These are phyloP conservation scores for Bocquillonia castaneifolia DNA, from an alignment of 441 rosid genomes.

Conservation along the genomic window DNA sequence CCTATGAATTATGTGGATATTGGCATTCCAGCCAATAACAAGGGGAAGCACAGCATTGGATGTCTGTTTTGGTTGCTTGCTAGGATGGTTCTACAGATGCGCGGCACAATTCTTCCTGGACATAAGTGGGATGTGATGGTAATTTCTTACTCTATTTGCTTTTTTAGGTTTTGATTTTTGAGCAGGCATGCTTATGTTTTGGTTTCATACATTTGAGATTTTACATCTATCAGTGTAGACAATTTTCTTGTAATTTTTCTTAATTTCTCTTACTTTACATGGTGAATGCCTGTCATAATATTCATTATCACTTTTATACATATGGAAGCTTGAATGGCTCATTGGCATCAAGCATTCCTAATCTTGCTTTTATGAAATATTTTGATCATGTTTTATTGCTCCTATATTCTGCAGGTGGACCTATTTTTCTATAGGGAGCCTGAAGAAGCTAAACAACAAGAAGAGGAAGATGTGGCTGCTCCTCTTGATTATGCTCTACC, in stretches of 20 bases:
- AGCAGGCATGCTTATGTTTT: background rate
- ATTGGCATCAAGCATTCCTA: background rate
- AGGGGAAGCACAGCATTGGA: conserved; percentile 95
- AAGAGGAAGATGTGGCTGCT: conserved; percentile 38
- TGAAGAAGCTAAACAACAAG: conserved; percentile 67
- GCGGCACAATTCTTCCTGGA: conserved; percentile 70
- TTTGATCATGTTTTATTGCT: background rate
- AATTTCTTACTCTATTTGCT: background rate
- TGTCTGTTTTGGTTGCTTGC: conserved; percentile 91
- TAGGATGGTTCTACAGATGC: conserved; percentile 96
- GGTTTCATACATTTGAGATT: too few species aligned
- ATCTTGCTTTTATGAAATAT: background rate
- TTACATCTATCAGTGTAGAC: too few species aligned
- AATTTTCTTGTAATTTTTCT: too few species aligned
- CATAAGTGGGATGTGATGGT: conserved; percentile 98
- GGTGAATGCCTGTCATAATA: background rate
- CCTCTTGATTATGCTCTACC: conserved; percentile 17
- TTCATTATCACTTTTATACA: background rate
- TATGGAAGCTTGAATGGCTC: background rate
- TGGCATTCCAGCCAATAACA: conserved; percentile 92
- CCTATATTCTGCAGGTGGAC: conserved; percentile 58
- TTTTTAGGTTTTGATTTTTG: background rate
- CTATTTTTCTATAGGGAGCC: conserved; percentile 91
- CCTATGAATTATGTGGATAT: conserved; percentile 85
- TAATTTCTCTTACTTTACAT: background rate